Evolutionary conservation across 805 yeast genomes (phyloP).

Genomic region (Lachancea meyersii): DNA sequence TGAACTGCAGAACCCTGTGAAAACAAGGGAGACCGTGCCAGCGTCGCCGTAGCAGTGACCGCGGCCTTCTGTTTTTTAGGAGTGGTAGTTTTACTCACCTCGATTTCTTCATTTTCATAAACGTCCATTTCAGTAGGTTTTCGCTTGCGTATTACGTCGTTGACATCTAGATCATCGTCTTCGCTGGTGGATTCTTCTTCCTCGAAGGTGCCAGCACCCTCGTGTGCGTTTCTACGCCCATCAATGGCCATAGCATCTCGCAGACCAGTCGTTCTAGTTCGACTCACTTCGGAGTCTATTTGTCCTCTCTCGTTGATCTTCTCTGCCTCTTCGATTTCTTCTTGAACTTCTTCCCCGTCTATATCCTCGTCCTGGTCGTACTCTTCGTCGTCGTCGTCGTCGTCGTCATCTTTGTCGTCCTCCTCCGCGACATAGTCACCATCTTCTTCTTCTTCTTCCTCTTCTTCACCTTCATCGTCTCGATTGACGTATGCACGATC

Average conservation of each 20-base stretch:
- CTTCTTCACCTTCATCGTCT: slow-evolving; percentile 10
- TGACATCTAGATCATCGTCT: slow-evolving; percentile 5
- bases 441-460: slow-evolving; percentile 1
- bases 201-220: slow-evolving; percentile 7
- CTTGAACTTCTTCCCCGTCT: not conserved
- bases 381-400: not conserved
- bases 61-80: slow-evolving; percentile 5
- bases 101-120: slow-evolving; percentile 17
- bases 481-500: slow-evolving; percentile 13
- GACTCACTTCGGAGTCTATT: not conserved
- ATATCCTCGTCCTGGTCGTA: not conserved
- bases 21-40: slow-evolving; percentile 6
- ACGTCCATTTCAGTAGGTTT: slow-evolving; percentile 28
- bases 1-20: slow-evolving; percentile 3
- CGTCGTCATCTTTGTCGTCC: slow-evolving; percentile 1
- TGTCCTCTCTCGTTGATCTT: not conserved
- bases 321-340: slow-evolving; percentile 3
- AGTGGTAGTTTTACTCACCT: not conserved
- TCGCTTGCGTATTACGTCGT: slow-evolving; percentile 20
- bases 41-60: not conserved
- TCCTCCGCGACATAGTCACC: slow-evolving; percentile 1
- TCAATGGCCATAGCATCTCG: not conserved
- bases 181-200: slow-evolving; percentile 7
- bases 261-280: not conserved
- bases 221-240: not conserved